Percentiles rank a stretch among this genome's conserved stretches.
Conservation (phyloP, 441 rosid species). For the Populus hybrid region DNA sequence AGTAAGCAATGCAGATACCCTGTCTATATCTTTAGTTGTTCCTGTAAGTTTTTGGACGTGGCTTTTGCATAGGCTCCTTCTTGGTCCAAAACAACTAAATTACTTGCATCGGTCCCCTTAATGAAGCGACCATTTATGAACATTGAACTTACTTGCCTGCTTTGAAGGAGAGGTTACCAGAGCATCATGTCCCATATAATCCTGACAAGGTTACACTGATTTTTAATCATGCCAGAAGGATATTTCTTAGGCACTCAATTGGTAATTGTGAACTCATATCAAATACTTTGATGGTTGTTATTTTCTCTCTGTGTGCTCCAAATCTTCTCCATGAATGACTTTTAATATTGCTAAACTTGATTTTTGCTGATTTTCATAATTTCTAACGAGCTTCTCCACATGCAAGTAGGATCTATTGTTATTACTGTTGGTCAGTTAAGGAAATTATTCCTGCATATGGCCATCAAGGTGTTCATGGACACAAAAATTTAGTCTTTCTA, state of each 20-base stretch:
- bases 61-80: neutral
- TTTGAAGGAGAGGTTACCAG: neutral
- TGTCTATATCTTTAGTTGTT: neutral
- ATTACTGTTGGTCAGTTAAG: neutral
- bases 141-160: neutral
- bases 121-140: neutral
- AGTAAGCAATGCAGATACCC: neutral
- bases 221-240: neutral
- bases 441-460: neutral
- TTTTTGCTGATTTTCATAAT: too few species aligned
- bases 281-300: neutral
- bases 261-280: neutral
- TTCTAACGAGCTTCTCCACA: too few species aligned
- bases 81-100: neutral
- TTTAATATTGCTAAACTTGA: too few species aligned
- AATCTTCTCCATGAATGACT: too few species aligned
- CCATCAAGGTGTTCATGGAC: neutral
- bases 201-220: neutral
- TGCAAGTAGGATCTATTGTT: too few species aligned
- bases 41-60: neutral
- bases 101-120: neutral
- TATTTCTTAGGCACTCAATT: neutral
- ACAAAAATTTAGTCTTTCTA: too few species aligned
- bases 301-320: neutral
- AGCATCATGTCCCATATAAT: neutral